These are phyloP conservation scores for Penicillium psychrofluorescens DNA, from an alignment of 495 filamentous ascomycete genomes.

Conservation along the genomic window DNA sequence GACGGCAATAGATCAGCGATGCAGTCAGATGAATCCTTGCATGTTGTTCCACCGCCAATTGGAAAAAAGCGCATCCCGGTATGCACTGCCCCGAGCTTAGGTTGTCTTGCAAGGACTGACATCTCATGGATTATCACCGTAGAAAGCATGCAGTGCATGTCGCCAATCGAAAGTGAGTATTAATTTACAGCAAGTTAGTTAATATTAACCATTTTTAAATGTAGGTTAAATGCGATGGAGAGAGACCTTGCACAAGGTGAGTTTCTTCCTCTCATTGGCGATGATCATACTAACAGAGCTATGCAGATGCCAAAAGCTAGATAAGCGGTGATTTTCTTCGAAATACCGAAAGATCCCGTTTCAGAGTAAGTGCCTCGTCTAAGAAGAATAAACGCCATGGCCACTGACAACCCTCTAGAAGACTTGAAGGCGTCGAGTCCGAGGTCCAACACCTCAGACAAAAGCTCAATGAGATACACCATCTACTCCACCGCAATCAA, in stretches of 20 bases:
- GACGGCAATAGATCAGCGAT: slow-evolving; percentile 1
- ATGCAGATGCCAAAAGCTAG: slow-evolving; percentile 24
- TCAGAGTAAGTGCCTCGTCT: slow-evolving; percentile 14
- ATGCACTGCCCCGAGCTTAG: background rate
- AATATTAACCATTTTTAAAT: background rate
- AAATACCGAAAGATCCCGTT: slow-evolving; percentile 27
- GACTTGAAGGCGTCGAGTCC: slow-evolving; percentile 26
- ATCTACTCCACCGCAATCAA: slow-evolving; percentile 11
- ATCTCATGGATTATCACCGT: background rate
- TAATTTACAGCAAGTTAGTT: background rate
- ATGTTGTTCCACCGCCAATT: slow-evolving; percentile 17
- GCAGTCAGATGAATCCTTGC: slow-evolving; percentile 20
- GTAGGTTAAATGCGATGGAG: slow-evolving; percentile 34
- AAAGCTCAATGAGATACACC: slow-evolving; percentile 23
- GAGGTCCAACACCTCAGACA: slow-evolving; percentile 21
- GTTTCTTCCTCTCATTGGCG: background rate
- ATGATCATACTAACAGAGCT: background rate
- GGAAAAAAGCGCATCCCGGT: slow-evolving; percentile 37
- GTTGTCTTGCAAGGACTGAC: background rate
- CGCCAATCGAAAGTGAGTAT: slow-evolving; percentile 27
- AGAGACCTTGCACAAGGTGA: slow-evolving; percentile 30
- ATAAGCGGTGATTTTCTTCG: slow-evolving; percentile 33
- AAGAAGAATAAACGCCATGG: background rate
- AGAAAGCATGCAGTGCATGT: slow-evolving; percentile 35
- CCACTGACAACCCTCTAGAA: slow-evolving; percentile 7